Conservation (phyloP, 2,329 filamentous ascomycete species). For the Fusarium musae region DNA sequence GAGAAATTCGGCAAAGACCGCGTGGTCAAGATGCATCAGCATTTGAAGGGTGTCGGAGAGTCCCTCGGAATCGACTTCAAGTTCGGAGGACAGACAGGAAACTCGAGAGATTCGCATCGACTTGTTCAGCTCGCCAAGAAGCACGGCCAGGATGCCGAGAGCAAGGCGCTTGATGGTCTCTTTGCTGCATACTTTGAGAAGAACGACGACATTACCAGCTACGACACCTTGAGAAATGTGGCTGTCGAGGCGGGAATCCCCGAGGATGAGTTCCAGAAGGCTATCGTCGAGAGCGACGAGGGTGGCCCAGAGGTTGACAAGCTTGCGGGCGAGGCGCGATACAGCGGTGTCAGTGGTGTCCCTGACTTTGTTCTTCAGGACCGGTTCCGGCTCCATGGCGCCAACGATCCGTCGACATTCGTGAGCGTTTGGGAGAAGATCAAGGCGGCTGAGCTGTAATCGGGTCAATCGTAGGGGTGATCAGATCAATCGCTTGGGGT, state of each 20-base stretch:
- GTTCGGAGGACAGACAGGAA: conserved; percentile 77
- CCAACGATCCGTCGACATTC: conserved; percentile 73
- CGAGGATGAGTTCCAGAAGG: conserved; percentile 49
- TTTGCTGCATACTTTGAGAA: conserved; percentile 57
- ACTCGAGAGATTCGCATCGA: conserved; percentile 82
- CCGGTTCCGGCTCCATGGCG: conserved; percentile 73
- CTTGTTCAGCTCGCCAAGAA: conserved; percentile 61
- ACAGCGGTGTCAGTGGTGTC: conserved; percentile 67
- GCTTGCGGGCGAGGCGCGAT: conserved; percentile 43
- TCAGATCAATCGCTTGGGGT: conserved; percentile 7
- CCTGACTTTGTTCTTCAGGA: conserved; percentile 79
- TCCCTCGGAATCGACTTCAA: conserved; percentile 57
- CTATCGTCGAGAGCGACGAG: conserved; percentile 58
- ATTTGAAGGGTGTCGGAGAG: conserved; percentile 47
- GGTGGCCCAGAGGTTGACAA: conserved; percentile 55
- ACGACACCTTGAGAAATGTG: conserved; percentile 50
- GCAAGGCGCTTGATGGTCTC: conserved; percentile 61
- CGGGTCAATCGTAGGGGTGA: background rate
- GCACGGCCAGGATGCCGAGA: conserved; percentile 63
- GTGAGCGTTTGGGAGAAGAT: conserved; percentile 72
- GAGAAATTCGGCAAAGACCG: conserved; percentile 73
- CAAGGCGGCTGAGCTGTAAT: conserved; percentile 44
- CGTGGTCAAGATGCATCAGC: conserved; percentile 50
- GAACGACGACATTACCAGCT: conserved; percentile 56
- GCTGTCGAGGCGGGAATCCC: conserved; percentile 59